Evolutionary conservation across 2,329 filamentous ascomycete genomes (phyloP).

Genomic region (Claviceps purpurea): DNA sequence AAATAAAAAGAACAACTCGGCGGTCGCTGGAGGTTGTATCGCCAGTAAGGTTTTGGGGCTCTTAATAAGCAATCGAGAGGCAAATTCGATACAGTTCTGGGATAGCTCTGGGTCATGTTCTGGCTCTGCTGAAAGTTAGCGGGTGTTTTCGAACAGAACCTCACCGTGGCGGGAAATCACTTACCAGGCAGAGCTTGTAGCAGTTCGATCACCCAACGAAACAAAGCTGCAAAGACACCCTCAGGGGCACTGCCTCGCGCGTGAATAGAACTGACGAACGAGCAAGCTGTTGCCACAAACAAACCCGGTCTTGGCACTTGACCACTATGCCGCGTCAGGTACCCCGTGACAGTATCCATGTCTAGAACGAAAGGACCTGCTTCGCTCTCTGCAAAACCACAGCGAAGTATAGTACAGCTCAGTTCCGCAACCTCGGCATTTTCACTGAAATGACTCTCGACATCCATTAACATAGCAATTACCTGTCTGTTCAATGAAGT

Average conservation of each 20-base stretch:
- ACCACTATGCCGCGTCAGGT: slow-evolving; percentile 45
- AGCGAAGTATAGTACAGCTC: slow-evolving; percentile 56
- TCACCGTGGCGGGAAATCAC: neutral
- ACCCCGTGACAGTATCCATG: slow-evolving; percentile 49
- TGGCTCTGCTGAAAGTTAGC: slow-evolving; percentile 32
- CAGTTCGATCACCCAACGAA: slow-evolving; percentile 50
- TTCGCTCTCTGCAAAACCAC: slow-evolving; percentile 61
- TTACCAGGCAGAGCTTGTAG: slow-evolving; percentile 48
- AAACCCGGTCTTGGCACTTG: slow-evolving; percentile 54
- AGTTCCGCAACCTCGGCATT: slow-evolving; percentile 58
- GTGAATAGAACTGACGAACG: slow-evolving; percentile 49
- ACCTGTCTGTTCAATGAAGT: slow-evolving; percentile 30
- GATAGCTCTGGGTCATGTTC: slow-evolving; percentile 63
- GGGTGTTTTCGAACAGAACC: neutral
- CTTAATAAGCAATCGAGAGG: slow-evolving; percentile 48
- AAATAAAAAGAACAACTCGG: slow-evolving; percentile 59
- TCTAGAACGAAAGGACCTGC: slow-evolving; percentile 69
- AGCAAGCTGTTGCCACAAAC: slow-evolving; percentile 58
- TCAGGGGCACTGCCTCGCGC: slow-evolving; percentile 30
- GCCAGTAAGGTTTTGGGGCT: slow-evolving; percentile 48
- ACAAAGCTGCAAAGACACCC: slow-evolving; percentile 36
- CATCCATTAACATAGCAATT: slow-evolving; percentile 31
- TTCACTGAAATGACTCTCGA: slow-evolving; percentile 38
- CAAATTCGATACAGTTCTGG: slow-evolving; percentile 61
- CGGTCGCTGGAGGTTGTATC: slow-evolving; percentile 38